phyloP scores from a whole-genome alignment of 2,329 filamentous ascomycete species.

The Nemania serpens region DNA sequence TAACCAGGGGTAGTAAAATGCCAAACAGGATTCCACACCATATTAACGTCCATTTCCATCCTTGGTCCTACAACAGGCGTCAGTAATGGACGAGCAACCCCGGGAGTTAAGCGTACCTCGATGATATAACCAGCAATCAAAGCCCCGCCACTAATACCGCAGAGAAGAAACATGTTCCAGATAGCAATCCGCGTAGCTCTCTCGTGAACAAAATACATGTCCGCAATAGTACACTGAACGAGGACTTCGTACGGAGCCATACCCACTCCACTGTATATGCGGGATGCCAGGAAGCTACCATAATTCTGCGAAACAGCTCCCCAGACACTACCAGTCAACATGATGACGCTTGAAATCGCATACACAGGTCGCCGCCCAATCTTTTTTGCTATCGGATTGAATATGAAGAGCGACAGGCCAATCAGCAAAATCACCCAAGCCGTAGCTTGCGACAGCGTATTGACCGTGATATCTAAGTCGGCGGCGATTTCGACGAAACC shows the following conservation, averaged over 20 bases:
- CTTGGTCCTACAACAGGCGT: slow-evolving; percentile 38
- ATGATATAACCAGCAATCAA: slow-evolving; percentile 49
- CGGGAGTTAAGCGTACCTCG: slow-evolving; percentile 30
- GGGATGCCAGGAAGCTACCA: slow-evolving; percentile 50
- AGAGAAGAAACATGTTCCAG: slow-evolving; percentile 48
- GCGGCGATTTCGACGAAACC: slow-evolving; percentile 47
- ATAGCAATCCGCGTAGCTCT: slow-evolving; percentile 49
- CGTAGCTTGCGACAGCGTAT: slow-evolving; percentile 50
- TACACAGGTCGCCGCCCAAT: slow-evolving; percentile 56
- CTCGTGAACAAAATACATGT: slow-evolving; percentile 53
- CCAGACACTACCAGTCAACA: slow-evolving; percentile 55
- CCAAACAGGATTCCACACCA: slow-evolving; percentile 53
- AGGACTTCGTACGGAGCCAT: slow-evolving; percentile 58
- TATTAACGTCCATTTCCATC: slow-evolving; percentile 52
- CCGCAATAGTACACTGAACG: slow-evolving; percentile 56
- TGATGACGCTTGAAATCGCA: slow-evolving; percentile 50
- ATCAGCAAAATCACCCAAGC: slow-evolving; percentile 55
- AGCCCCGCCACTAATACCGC: slow-evolving; percentile 48
- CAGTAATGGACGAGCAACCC: slow-evolving; percentile 3
- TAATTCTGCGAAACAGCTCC: slow-evolving; percentile 50
- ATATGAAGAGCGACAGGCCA: slow-evolving; percentile 54
- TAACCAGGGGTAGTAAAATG: slow-evolving; percentile 47
- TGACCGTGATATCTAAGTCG: slow-evolving; percentile 49
- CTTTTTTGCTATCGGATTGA: slow-evolving; percentile 57
- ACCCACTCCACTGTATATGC: slow-evolving; percentile 52